A percentile compares a stretch with the other conserved stretches of the same genome.
phyloP scores from a whole-genome alignment of 2,329 filamentous ascomycete genomes.

The Myriosclerotinia duriaeana region DNA sequence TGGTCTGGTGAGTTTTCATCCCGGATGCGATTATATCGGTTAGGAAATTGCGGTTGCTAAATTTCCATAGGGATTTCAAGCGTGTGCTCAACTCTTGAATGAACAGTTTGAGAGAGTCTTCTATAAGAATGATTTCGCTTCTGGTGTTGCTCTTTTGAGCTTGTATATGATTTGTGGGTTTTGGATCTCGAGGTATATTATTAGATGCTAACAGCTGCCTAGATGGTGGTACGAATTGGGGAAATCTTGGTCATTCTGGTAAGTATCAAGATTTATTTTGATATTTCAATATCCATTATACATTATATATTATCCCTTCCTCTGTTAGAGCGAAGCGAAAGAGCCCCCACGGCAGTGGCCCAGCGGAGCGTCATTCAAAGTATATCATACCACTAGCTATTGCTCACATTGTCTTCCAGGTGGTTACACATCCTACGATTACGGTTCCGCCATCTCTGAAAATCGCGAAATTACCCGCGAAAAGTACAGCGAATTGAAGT shows the following conservation, averaged over 20 bases:
- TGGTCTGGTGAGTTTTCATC: constrained; percentile 46
- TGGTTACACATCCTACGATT: constrained; percentile 60
- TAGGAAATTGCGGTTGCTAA: constrained; percentile 15
- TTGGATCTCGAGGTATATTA: neutral
- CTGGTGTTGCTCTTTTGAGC: constrained; percentile 66
- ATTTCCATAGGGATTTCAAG: constrained; percentile 54
- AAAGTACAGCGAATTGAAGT: constrained; percentile 78
- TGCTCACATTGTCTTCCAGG: constrained; percentile 40
- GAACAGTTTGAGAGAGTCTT: constrained; percentile 76
- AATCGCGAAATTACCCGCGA: constrained; percentile 66
- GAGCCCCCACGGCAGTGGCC: no score
- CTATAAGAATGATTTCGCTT: constrained; percentile 72
- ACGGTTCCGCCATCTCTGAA: constrained; percentile 64
- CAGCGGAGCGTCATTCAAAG: no score
- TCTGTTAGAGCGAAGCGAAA: no score
- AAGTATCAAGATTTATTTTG: neutral
- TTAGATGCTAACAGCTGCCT: constrained; percentile 49
- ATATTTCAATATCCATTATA: no score
- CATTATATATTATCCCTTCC: no score
- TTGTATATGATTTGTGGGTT: constrained; percentile 65
- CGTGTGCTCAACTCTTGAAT: constrained; percentile 65
- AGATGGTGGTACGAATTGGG: constrained; percentile 79
- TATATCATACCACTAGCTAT: neutral
- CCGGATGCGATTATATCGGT: neutral
- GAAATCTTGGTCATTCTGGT: constrained; percentile 66